Conservation (phyloP, 1,284 basidiomycete species). For the Heterobasidion occidentale region DNA sequence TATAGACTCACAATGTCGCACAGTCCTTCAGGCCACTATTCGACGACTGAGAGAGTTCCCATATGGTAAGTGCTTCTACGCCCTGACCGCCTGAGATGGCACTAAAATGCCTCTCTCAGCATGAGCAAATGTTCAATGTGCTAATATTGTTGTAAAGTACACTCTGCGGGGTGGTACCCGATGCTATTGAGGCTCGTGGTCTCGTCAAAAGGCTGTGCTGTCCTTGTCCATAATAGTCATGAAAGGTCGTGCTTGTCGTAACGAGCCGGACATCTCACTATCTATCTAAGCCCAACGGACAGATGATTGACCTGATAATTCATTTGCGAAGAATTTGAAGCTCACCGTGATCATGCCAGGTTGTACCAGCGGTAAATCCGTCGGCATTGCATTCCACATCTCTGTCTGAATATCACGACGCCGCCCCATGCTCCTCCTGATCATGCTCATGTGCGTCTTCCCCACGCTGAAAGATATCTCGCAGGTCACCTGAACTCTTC, state of each 20-base stretch:
- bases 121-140: not conserved
- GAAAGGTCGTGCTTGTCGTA: no score
- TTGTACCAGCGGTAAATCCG: not conserved
- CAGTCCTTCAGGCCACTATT: conserved; percentile 59
- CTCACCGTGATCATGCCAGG: no score
- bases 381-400: not conserved
- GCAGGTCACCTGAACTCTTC: conserved; percentile 33
- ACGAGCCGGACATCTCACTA: no score
- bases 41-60: conserved; percentile 38
- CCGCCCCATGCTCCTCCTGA: not conserved
- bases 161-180: not conserved
- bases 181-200: not conserved
- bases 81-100: not conserved
- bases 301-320: no score
- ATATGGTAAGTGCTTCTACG: not conserved
- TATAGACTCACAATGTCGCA: not conserved
- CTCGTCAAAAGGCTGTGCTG: not conserved
- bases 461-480: conserved; percentile 16
- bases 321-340: no score
- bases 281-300: no score
- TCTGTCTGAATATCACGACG: not conserved
- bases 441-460: not conserved
- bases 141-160: not conserved
- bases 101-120: not conserved
- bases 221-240: not conserved